Base-by-base conservation (phyloP, 2,329 filamentous ascomycete species). In the Fonsecaea pedrosoi region DNA sequence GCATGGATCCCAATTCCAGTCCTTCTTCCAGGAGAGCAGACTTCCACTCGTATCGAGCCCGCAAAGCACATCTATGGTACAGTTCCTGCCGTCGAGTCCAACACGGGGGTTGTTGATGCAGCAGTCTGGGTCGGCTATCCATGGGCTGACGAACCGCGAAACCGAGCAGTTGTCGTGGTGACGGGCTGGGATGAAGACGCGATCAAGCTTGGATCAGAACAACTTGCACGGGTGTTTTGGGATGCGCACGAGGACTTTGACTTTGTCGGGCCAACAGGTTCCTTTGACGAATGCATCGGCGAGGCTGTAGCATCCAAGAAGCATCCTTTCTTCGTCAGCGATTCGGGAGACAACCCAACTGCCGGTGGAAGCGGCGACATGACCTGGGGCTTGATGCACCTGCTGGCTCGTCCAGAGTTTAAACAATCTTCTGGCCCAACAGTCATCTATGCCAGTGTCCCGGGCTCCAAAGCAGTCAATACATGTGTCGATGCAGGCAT, bases 81-180 rank as follows among this genome's bases (percentile, higher is more conserved):
- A 3, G 59, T 61, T 37, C 48, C 34, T 10, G n/a, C 3, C 15
- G 45, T 48, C 15, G 48, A 35, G 13, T 54, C 59, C 1, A 35
- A 30, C 7, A 2, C n/a, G 3, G 48, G 48, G 15, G 59, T 61
- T 4, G 34, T 61, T 12, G 59, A 61, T 40, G 59, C 59, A 13
- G 45, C 59, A n/a, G 54, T 61, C 6, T 61, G 59, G 59, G 48
- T 61, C 12, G 59, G 59, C n/a, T 61, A 61, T 54, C 59, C 48
- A 1, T 54, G 59, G 59, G 59, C 59, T 30, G 59, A 61, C 18
- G 59, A 61, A 21, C 59, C 59, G n/a, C 59, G 59, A 38, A 61
- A 61, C 42, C 45, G 25, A n/a, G 59, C 59, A n/a, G 59, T 54
- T 25, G 48, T 61, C 1, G 53, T 61, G 45, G 59, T 54, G 34